Percentiles rank a stretch among this genome's conserved stretches.
Conservation (phyloP, 352 stramenopile species). For the Globisporangium ultimum region DNA sequence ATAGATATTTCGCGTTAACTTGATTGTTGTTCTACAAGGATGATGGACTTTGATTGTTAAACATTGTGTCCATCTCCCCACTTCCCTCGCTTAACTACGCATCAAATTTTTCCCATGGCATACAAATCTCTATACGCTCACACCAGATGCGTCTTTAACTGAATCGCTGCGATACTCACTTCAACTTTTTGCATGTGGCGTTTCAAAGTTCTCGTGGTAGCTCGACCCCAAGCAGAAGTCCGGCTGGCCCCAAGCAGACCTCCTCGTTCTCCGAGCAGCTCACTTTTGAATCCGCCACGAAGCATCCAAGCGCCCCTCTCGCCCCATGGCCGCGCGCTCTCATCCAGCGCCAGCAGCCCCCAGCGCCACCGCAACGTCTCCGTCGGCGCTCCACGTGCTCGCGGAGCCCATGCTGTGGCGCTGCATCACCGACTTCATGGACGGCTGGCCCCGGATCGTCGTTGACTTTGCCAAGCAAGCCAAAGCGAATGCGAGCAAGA, state of each 20-base stretch:
- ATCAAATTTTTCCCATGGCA: too few species aligned
- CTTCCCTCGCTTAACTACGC: too few species aligned
- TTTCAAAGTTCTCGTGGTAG: neutral
- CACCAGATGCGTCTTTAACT: too few species aligned
- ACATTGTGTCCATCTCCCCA: too few species aligned
- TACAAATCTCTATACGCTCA: too few species aligned
- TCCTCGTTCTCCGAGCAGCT: neutral
- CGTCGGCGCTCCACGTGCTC: constrained; percentile 4
- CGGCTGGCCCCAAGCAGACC: neutral
- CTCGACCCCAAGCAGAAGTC: neutral
- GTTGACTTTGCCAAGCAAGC: neutral
- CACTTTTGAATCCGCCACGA: too few species aligned
- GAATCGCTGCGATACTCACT: neutral
- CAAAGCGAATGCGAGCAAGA: neutral
- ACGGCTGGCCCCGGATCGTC: constrained; percentile 5
- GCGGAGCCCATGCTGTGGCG: constrained; percentile 7
- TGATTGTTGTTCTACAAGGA: too few species aligned
- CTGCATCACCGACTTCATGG: constrained; percentile 5
- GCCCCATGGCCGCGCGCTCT: neutral
- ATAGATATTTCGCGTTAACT: too few species aligned
- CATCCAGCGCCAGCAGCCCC: neutral
- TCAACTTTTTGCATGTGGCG: neutral
- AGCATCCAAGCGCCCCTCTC: neutral
- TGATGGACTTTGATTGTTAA: too few species aligned
- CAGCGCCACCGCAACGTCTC: neutral